These are phyloP conservation scores for Ophiostoma fasciatum DNA, from an alignment of 2,329 filamentous ascomycete genomes.

Conservation along the genomic window DNA sequence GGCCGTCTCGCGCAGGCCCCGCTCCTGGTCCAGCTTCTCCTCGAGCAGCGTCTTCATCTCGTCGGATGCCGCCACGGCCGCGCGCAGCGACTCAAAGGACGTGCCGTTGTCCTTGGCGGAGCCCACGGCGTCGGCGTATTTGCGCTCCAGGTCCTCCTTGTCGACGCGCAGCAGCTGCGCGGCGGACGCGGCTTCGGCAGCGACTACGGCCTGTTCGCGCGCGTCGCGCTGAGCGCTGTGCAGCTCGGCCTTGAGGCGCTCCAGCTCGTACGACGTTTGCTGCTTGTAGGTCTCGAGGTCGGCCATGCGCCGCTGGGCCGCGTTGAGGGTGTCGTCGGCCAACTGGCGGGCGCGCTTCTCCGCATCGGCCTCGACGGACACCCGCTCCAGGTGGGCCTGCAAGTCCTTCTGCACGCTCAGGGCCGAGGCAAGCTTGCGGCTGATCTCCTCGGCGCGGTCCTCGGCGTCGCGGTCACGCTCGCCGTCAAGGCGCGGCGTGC, in stretches of 20 bases:
- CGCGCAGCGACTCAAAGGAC: constrained; percentile 60
- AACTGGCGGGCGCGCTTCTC: constrained; percentile 70
- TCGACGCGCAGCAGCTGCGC: constrained; percentile 70
- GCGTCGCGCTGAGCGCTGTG: constrained; percentile 65
- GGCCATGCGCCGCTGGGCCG: constrained; percentile 66
- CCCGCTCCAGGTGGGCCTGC: constrained; percentile 56
- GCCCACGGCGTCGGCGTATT: constrained; percentile 51
- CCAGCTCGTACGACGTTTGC: constrained; percentile 69
- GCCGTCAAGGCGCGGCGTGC: constrained; percentile 42
- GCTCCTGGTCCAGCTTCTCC: constrained; percentile 70
- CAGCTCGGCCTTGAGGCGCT: constrained; percentile 71
- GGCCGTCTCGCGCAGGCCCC: constrained; percentile 54
- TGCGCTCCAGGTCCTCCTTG: constrained; percentile 59
- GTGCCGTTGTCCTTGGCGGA: constrained; percentile 54
- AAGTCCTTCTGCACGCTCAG: constrained; percentile 67
- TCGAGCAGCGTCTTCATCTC: constrained; percentile 67
- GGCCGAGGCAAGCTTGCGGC: constrained; percentile 67
- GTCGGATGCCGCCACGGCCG: constrained; percentile 63
- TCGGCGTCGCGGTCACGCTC: constrained; percentile 45
- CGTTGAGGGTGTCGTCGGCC: constrained; percentile 75
- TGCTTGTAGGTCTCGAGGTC: constrained; percentile 78
- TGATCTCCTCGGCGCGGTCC: constrained; percentile 60
- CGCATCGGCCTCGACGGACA: constrained; percentile 57
- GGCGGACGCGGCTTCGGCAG: constrained; percentile 60
- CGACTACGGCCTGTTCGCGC: constrained; percentile 65